These are phyloP conservation scores for Suillus clintonianus DNA, from an alignment of 768 basidiomycete species.

Conservation along the genomic window DNA sequence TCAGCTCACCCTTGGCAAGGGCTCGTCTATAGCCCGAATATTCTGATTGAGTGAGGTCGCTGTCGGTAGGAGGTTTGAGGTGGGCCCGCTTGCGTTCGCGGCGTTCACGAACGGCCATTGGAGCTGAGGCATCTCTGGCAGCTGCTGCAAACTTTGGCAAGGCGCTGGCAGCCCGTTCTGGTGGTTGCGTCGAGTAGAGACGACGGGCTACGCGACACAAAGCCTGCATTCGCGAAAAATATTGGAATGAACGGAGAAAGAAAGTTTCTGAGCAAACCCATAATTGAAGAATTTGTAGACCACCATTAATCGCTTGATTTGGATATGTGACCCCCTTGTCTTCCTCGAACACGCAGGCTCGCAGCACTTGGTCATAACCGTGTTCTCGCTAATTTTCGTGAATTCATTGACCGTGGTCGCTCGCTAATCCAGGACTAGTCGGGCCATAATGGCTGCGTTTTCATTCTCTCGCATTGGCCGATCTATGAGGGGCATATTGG, in stretches of 20 bases:
- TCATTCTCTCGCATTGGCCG: constrained; percentile 48
- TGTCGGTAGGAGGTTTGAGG: constrained; percentile 34
- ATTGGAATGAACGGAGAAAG: not conserved
- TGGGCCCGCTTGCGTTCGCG: constrained; percentile 54
- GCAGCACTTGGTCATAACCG: not conserved
- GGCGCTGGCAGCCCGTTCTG: constrained; percentile 62
- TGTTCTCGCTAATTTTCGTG: not conserved
- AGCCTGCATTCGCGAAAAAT: constrained; percentile 31
- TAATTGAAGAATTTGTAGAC: not conserved
- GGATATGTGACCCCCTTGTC: not conserved
- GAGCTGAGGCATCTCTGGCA: constrained; percentile 71
- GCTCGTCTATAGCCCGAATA: constrained; percentile 60
- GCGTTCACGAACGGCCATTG: constrained; percentile 71
- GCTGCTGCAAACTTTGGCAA: constrained; percentile 44
- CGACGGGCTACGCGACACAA: constrained; percentile 35
- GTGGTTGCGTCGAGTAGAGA: constrained; percentile 40
- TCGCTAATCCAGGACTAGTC: constrained; percentile 6
- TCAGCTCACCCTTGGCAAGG: constrained; percentile 53
- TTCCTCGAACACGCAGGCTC: not conserved
- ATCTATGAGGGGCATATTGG: constrained; percentile 52
- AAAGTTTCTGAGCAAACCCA: not conserved
- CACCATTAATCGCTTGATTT: not conserved
- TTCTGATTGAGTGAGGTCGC: constrained; percentile 68
- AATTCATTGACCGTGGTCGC: constrained; percentile 6
- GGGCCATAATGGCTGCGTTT: constrained; percentile 38